A percentile compares a stretch with the other conserved stretches of the same genome.
Conservation (phyloP, 352 stramenopile species). For the Globisporangium perplexum region DNA sequence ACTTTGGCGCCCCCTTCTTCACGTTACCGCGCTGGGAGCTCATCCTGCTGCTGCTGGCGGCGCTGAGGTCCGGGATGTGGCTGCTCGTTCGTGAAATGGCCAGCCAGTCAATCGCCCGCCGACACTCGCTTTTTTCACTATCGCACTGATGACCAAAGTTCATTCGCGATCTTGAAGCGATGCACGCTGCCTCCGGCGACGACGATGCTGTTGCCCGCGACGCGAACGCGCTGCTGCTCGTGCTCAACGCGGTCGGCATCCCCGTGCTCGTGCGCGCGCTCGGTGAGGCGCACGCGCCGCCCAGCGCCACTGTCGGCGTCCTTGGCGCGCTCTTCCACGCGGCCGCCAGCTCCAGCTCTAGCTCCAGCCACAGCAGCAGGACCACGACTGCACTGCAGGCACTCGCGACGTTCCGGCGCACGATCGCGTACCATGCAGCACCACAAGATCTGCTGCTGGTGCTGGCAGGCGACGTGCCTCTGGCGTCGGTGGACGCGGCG, state of each 20-base stretch:
- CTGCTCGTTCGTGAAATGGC: too few relatives aligned
- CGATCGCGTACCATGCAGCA: conserved; percentile 26
- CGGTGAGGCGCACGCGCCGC: conserved; percentile 30
- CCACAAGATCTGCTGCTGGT: conserved; percentile 26
- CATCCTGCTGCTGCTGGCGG: too few relatives aligned
- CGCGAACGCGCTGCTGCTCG: conserved; percentile 33
- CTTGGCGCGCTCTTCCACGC: conserved; percentile 47
- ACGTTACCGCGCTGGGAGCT: conserved; percentile 82
- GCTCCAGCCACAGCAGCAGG: too few relatives aligned
- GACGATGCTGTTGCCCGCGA: too few relatives aligned
- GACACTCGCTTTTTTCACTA: too few relatives aligned
- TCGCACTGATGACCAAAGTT: too few relatives aligned
- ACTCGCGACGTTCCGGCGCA: conserved; percentile 26
- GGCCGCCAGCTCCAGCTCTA: too few relatives aligned
- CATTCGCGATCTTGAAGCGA: too few relatives aligned
- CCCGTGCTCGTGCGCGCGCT: conserved; percentile 44
- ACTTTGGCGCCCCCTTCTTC: conserved; percentile 87
- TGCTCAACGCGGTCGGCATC: conserved; percentile 43
- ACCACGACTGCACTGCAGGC: conserved; percentile 15
- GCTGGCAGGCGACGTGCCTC: conserved; percentile 19
- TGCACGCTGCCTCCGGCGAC: too few relatives aligned
- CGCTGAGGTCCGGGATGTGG: too few relatives aligned
- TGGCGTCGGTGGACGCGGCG: neutral
- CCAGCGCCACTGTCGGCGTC: conserved; percentile 42
- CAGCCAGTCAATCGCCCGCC: too few relatives aligned